A percentile compares a stretch with the other conserved stretches of the same genome.
phyloP scores from a whole-genome alignment of 2,329 filamentous ascomycete genomes.

The Biscogniauxia marginata region DNA sequence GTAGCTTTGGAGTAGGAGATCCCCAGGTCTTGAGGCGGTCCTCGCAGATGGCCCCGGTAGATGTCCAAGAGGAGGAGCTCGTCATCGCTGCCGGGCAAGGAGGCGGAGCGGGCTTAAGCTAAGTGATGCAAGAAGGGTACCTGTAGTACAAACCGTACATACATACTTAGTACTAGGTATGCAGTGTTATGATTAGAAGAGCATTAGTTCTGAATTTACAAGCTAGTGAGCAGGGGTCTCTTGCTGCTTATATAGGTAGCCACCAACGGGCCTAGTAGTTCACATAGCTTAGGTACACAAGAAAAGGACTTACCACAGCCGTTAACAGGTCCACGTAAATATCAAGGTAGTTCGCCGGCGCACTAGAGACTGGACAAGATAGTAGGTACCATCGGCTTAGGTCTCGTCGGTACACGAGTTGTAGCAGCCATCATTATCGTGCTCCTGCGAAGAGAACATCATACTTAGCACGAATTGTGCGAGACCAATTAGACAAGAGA shows the following conservation, averaged over 20 bases:
- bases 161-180: too few relatives aligned
- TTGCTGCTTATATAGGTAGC: too few relatives aligned
- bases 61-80: constrained; percentile 15
- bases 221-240: too few relatives aligned
- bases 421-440: constrained; percentile 18
- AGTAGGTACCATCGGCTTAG: not conserved
- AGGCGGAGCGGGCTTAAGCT: constrained; percentile 2
- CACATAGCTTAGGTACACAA: too few relatives aligned
- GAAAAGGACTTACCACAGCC: not conserved
- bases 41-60: constrained; percentile 22
- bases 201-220: too few relatives aligned
- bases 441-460: constrained; percentile 6
- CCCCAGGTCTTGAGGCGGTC: constrained; percentile 25
- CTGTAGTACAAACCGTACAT: not conserved
- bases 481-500: too few relatives aligned
- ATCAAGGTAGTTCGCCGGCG: not conserved
- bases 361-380: not conserved
- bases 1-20: constrained; percentile 20
- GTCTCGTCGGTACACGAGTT: constrained; percentile 14
- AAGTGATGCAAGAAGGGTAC: not conserved
- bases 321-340: not conserved
- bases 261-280: too few relatives aligned
- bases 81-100: constrained; percentile 14
- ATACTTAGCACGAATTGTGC: not conserved
- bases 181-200: too few relatives aligned